These are phyloP conservation scores for Candida silvicultrix DNA, from an alignment of 805 yeast species.

Conservation along the genomic window DNA sequence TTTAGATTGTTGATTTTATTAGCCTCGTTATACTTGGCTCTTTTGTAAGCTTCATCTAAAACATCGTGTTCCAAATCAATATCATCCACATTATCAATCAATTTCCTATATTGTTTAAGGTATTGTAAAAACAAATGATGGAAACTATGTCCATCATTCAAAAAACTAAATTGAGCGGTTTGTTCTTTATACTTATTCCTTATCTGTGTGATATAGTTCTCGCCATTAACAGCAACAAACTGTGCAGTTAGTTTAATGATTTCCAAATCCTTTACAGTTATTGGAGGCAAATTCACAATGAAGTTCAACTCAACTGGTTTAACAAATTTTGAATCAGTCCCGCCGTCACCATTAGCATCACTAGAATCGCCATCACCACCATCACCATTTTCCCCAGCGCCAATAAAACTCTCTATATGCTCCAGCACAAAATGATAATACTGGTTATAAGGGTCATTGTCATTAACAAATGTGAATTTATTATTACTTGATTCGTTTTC, in stretches of 20 bases:
- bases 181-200: slow-evolving; percentile 27
- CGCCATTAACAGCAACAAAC: slow-evolving; percentile 57
- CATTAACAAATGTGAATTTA: slow-evolving; percentile 59
- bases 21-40: slow-evolving; percentile 49
- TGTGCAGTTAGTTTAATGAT: slow-evolving; percentile 69
- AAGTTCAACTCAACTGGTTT: slow-evolving; percentile 7
- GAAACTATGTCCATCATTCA: slow-evolving; percentile 54
- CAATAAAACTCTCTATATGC: slow-evolving; percentile 19
- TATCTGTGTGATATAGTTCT: slow-evolving; percentile 34
- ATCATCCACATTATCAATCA: slow-evolving; percentile 15
- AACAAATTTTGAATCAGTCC: too few relatives aligned
- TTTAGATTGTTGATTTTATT: slow-evolving; percentile 30
- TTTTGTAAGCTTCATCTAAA: slow-evolving; percentile 38
- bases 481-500: slow-evolving; percentile 37
- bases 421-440: slow-evolving; percentile 49
- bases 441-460: slow-evolving; percentile 45
- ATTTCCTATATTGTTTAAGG: slow-evolving; percentile 47
- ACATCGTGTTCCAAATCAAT: slow-evolving; percentile 26
- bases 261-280: slow-evolving; percentile 60
- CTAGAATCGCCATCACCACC: slow-evolving; percentile 20
- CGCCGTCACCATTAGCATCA: slow-evolving; percentile 5
- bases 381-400: slow-evolving; percentile 11
- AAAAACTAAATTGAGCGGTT: slow-evolving; percentile 61
- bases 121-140: slow-evolving; percentile 42
- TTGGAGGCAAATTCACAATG: slow-evolving; percentile 21